These are phyloP conservation scores for Melampsora americana DNA, from an alignment of 1,284 basidiomycete species.

Conservation along the genomic window DNA sequence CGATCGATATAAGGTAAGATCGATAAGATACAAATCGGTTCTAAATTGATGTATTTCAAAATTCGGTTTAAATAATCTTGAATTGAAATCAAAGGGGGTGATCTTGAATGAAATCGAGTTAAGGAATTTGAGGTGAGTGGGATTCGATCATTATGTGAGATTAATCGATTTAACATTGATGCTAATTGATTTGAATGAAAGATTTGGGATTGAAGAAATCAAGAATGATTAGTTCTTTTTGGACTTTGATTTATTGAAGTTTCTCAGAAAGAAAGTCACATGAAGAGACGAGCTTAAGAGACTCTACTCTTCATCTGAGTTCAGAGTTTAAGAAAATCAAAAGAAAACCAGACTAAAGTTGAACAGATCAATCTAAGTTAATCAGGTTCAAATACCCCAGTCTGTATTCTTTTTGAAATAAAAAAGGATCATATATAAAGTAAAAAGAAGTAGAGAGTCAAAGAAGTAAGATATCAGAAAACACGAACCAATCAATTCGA, in stretches of 20 bases:
- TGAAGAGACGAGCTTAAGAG: neutral
- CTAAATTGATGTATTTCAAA: slow-evolving; percentile 77
- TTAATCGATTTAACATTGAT: slow-evolving; percentile 87
- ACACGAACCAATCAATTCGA: slow-evolving; percentile 20
- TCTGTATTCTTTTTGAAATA: neutral
- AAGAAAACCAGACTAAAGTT: neutral
- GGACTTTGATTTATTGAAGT: neutral
- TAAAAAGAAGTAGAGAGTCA: neutral
- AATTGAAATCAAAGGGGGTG: slow-evolving; percentile 76
- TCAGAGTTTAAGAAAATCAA: neutral
- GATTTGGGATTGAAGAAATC: neutral
- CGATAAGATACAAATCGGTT: slow-evolving; percentile 84
- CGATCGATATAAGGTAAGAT: slow-evolving; percentile 91
- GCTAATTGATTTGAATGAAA: slow-evolving; percentile 55
- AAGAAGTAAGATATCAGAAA: neutral
- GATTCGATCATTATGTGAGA: slow-evolving; percentile 88
- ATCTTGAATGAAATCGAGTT: slow-evolving; percentile 87
- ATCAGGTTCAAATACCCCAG: neutral
- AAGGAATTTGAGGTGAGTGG: slow-evolving; percentile 75
- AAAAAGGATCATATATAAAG: neutral
- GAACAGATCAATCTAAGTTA: neutral
- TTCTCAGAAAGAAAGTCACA: neutral
- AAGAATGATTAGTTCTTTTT: neutral
- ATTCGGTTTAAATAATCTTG: slow-evolving; percentile 86
- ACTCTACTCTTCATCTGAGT: neutral